These are phyloP conservation scores for Hypoxylon sp. DNA, from an alignment of 2,329 filamentous ascomycete genomes.

Conservation along the genomic window DNA sequence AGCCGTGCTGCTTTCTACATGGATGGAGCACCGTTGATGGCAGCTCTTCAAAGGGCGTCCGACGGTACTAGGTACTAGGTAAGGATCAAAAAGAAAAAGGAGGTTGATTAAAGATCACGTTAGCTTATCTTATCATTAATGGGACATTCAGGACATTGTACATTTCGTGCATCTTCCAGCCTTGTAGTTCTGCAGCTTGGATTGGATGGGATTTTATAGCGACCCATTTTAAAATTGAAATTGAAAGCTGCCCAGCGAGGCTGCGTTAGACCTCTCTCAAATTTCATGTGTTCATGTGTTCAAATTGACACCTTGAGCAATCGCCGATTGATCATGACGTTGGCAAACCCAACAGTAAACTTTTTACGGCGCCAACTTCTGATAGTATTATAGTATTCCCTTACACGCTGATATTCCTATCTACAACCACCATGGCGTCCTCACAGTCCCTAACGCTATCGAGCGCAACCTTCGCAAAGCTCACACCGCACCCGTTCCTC, in stretches of 20 bases:
- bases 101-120: background rate
- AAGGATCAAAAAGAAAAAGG: background rate
- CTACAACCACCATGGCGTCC: constrained; percentile 48
- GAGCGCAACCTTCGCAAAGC: constrained; percentile 83
- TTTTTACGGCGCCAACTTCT: constrained; percentile 1
- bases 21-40: constrained; percentile 38
- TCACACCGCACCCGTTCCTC: constrained; percentile 89
- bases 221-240: constrained; percentile 9
- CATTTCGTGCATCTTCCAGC: no score
- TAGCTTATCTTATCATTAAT: constrained; percentile 27
- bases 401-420: background rate
- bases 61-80: no score
- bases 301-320: background rate
- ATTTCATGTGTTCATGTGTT: constrained; percentile 30
- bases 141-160: no score
- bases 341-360: constrained; percentile 16
- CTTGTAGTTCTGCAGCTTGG: constrained; percentile 7
- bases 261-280: constrained; percentile 25
- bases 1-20: constrained; percentile 37
- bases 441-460: constrained; percentile 61
- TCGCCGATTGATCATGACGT: constrained; percentile 18
- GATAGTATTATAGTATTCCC: no score
- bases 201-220: constrained; percentile 19
- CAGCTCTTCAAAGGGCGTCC: constrained; percentile 35
- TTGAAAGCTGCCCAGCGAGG: constrained; percentile 30